phyloP scores from a whole-genome alignment of 768 basidiomycete genomes.

The Boletus reticulatus region DNA sequence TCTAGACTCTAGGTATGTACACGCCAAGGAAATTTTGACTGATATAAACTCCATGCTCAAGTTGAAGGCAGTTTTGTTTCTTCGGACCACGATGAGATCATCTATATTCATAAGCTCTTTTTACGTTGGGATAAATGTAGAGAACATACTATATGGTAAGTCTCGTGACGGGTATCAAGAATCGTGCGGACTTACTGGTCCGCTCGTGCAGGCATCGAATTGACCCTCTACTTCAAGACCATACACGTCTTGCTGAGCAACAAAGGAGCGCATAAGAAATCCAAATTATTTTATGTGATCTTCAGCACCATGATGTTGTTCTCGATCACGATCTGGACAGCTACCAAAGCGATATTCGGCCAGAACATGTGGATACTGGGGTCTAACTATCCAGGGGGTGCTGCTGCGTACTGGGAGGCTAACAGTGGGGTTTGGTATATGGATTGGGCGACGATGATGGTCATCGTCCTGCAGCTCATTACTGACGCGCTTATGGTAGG shows the following conservation, averaged over 20 bases:
- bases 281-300: constrained; percentile 15
- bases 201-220: constrained; percentile 17
- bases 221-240: constrained; percentile 25
- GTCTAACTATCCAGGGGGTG: constrained; percentile 33
- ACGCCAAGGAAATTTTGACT: neutral
- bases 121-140: constrained; percentile 20
- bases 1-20: too few relatives aligned
- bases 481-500: constrained; percentile 21
- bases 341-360: constrained; percentile 20
- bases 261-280: constrained; percentile 2
- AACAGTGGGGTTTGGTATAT: constrained; percentile 27
- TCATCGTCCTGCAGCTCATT: constrained; percentile 1
- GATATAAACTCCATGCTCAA: neutral
- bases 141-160: constrained; percentile 25
- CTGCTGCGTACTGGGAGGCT: constrained; percentile 28
- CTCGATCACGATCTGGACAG: constrained; percentile 31
- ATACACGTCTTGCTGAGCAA: constrained; percentile 13
- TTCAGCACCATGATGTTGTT: constrained; percentile 28
- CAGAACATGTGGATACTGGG: constrained; percentile 37
- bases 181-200: neutral
- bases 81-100: neutral
- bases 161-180: neutral
- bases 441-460: constrained; percentile 11
- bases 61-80: neutral
- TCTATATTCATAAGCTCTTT: neutral